Base-by-base conservation (phyloP, 768 basidiomycete genomes). In the Coprinopsis strossmayeri region DNA sequence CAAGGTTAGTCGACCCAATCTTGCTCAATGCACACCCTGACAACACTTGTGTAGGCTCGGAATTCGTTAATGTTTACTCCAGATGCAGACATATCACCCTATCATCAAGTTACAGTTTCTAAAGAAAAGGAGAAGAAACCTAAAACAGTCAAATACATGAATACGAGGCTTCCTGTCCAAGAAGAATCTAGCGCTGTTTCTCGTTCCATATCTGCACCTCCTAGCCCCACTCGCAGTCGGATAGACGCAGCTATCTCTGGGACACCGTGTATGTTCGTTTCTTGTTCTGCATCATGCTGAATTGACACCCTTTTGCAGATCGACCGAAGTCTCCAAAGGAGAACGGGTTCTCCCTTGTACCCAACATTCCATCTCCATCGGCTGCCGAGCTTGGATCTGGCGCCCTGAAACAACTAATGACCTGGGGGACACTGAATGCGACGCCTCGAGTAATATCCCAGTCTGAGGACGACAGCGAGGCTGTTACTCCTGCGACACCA, bases 41-140 rank as follows among this genome's bases (percentile, higher is more conserved):
- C n/a, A n/a, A 32, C 30, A 32, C 15, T 32, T 44, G 3, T 48
- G 18, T 57, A 96, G 93, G 77, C 91, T 23, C 83, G 96, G 50
- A 99, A 99, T 67, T 83, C 89, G 2, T 72, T 99, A 46, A 96
- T 96, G 91, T 99, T 97, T 60, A 61, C 86, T 0, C 94, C 96
- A 1, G 96, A 96, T 58, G 91, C 90, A 23, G 87, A 99, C 61
- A 72, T 79, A 38, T 80, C 86, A 18, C 89, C 91, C 1, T 89
- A 92, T 58, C 76, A 83, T 60, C 56, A 57, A 32, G 48, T 52
- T n/a, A 64, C 68, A 2, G 28, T 10, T 23, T 48, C 47, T 64
- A 66, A 39, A 59, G 59, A 2, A 57, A 65, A 44, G 49, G 63
- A 28, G 20, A 53, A 61, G 3, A 73, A 76, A 50, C 74, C 79